Evolutionary conservation across 164 flowering plant species (phyloP), one percentile per base, ranked within the genome.

Genomic region (Vitis amurensis): DNA sequence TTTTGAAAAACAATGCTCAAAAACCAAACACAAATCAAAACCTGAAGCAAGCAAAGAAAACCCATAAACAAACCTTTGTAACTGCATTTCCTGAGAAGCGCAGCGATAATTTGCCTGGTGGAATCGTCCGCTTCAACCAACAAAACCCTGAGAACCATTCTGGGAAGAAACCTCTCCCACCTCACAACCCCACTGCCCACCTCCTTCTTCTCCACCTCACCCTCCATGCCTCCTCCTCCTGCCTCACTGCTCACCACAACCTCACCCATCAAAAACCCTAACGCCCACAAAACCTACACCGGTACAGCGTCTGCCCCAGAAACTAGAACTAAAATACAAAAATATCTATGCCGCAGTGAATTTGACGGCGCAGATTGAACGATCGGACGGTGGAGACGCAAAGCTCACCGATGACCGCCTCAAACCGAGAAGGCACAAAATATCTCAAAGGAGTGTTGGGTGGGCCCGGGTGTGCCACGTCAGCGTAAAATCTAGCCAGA

Each of bases 91-190:
- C 93, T 79, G 50, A 91, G 88, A 58, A 91, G 93, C 6, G 94
- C 97, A 12, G 91, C 68, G 14, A 91, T 85, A 75, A 91, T 86
- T 76, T 88, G 91, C 71, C 97, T 53, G 15, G 97, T 89, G 1
- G 89, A 89, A 75, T 88, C 94, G 72, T 91, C 97, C 53, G 90
- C 83, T 79, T 91, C 97, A 44, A 91, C 97, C 73, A 91, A 66
- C 79, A 91, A 70, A 27, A 91, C 88, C 69, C 93, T 86, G 11
- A 91, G 62, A 23, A 3, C 79, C 87, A 80, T 81, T 65, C 74
- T 79, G 1, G 86, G 90, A 47, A 89, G 69, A 68, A 90, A 79
- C 71, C 71, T 86, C 81, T 91, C 95, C 91, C 90, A 86, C 75
- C 75, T 80, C 53, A 80, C 74, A 61, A 79, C 17, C 49, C 75